Conservation (phyloP, 805 yeast genomes). For the Jamesozyma rosinii region DNA sequence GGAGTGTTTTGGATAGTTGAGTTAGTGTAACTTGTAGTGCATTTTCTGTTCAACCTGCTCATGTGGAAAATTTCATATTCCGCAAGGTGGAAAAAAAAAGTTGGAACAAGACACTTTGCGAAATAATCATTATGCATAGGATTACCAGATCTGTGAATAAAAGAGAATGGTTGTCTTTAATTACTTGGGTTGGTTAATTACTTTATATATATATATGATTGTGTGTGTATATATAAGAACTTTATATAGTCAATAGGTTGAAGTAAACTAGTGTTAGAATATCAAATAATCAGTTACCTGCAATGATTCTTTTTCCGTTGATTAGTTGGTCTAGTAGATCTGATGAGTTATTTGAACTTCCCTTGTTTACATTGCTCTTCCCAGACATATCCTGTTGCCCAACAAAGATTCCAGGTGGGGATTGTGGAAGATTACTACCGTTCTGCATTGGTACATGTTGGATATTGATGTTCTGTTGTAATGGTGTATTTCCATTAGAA, state of each 20-base stretch:
- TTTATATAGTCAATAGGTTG: not conserved
- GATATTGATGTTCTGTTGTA: conserved; percentile 27
- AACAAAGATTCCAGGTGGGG: conserved; percentile 62
- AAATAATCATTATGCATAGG: too few relatives aligned
- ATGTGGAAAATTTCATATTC: too few relatives aligned
- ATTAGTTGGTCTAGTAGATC: conserved; percentile 77
- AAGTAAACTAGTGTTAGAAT: too few relatives aligned
- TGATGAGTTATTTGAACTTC: conserved; percentile 47
- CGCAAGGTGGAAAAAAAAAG: too few relatives aligned
- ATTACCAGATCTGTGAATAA: too few relatives aligned
- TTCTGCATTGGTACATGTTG: conserved; percentile 2
- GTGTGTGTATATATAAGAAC: not conserved
- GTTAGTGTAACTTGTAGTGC: too few relatives aligned
- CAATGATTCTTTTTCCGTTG: conserved; percentile 55
- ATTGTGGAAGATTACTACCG: conserved; percentile 32
- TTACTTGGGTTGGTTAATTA: not conserved
- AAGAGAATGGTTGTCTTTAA: too few relatives aligned
- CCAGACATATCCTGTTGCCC: conserved; percentile 12
- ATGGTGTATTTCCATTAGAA: conserved; percentile 11
- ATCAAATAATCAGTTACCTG: conserved; percentile 15
- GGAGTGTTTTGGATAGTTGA: too few relatives aligned
- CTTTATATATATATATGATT: not conserved
- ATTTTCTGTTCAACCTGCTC: too few relatives aligned
- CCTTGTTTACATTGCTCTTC: conserved; percentile 7
- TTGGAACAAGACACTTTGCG: too few relatives aligned